phyloP scores from a whole-genome alignment of 805 yeast genomes.

The Saccharomyces cerevisiae region DNA sequence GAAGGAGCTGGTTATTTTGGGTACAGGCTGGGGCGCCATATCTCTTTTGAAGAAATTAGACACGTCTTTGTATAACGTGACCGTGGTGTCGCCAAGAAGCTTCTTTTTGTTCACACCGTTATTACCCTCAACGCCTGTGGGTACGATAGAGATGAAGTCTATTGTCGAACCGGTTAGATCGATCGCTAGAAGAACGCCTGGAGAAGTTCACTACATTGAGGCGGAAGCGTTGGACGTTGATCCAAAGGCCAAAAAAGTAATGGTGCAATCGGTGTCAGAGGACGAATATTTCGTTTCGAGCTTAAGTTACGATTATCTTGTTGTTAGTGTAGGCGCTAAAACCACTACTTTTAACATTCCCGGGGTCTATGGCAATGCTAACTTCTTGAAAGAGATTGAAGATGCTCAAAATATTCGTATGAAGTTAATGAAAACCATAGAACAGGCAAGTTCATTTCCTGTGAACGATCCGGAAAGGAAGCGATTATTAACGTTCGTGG shows the following conservation, averaged over 20 bases:
- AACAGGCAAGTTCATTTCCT: conserved; percentile 77
- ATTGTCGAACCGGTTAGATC: conserved; percentile 89
- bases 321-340: conserved; percentile 90
- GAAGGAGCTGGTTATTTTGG: conserved; percentile 55
- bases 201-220: conserved; percentile 76
- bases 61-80: conserved; percentile 79
- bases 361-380: conserved; percentile 83
- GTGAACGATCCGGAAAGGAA: conserved; percentile 66
- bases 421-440: conserved; percentile 78
- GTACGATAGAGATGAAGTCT: conserved; percentile 82
- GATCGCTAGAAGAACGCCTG: conserved; percentile 69
- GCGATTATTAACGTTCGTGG: conserved; percentile 78
- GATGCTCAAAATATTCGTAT: conserved; percentile 81
- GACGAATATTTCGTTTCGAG: conserved; percentile 40
- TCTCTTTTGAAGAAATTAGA: conserved; percentile 78
- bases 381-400: conserved; percentile 80
- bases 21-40: conserved; percentile 94
- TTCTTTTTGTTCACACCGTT: conserved; percentile 94
- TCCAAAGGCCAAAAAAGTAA: conserved; percentile 57
- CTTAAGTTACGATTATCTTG: conserved; percentile 69
- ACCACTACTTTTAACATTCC: conserved; percentile 93
- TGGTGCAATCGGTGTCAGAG: conserved; percentile 40
- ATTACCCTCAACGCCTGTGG: conserved; percentile 90
- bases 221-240: conserved; percentile 86
- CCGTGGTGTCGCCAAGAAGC: conserved; percentile 88